Base-by-base conservation (phyloP, 495 filamentous ascomycete genomes). In the Penicillium cataractarum region DNA sequence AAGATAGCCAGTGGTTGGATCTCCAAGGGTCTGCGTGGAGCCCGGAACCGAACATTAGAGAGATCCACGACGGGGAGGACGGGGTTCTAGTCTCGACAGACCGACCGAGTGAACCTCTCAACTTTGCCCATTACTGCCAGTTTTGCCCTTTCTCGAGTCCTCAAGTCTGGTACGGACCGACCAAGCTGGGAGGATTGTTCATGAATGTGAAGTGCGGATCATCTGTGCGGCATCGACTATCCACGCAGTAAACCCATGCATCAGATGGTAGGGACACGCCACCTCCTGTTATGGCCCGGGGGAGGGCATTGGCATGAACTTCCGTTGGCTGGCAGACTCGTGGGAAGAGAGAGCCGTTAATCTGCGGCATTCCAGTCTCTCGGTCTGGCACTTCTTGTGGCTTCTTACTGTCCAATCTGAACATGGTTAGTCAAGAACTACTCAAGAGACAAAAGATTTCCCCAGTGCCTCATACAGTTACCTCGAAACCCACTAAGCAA, bases 11-110 rank as follows among this genome's bases (percentile, higher is more conserved):
- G 42, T 50, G n/a, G 19, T 22, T 39, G 27, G 42, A 17, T 49
- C 42, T 52, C 58, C 22, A 60, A 60, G 58, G 55, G 55, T 21
- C 21, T 10, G 48, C 51, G 58, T 61, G 58, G 58, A 60, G 35
- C 51, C 27, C 51, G 51, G 58, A 55, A 61, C 50, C 51, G 33
- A 40, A 46, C 50, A 53, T 53, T 9, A 31, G 48, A 51, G 5
- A 51, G 17, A 53, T 31, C 15, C 50, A 44, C 19, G 40, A 44
- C 8, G 31, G 50, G 27, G 9, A 32, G 19, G 24, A 10, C n/a
- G 39, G 15, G 46, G 46, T 12, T 29, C 24, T 26, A 29, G 46
- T 17, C 46, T 50, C 9, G 19, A n/a, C 46, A n/a, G 24, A 50
- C 46, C 12, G 46, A 50, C 46, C 46, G 26, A 27, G 8, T 15